A percentile compares a stretch with the other conserved stretches of the same genome.
phyloP scores from a whole-genome alignment of 768 basidiomycete species.

The Amanita rimosa region DNA sequence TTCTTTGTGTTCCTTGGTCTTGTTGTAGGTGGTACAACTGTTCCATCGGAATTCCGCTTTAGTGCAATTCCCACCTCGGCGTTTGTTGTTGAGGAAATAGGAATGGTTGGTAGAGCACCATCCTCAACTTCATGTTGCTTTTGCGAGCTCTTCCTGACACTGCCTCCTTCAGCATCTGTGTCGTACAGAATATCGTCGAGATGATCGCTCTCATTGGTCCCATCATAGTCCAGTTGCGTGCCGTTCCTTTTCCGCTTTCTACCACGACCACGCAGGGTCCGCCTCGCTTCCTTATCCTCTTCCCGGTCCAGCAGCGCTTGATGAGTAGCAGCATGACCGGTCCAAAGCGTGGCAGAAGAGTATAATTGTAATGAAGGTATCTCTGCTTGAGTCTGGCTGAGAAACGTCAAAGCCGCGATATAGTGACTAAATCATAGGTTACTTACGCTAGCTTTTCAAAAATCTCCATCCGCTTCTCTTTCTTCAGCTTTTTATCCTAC shows the following conservation, averaged over 20 bases:
- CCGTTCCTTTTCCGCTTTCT: conserved; percentile 39
- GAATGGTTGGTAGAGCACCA: background rate
- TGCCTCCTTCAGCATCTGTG: background rate
- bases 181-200: conserved; percentile 9
- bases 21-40: conserved; percentile 36
- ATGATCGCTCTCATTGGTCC: conserved; percentile 18
- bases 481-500: conserved; percentile 86
- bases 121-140: background rate
- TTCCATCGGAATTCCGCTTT: conserved; percentile 55
- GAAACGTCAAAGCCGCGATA: conserved; percentile 13
- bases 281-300: conserved; percentile 50
- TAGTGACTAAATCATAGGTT: background rate
- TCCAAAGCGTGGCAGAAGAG: conserved; percentile 77
- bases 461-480: conserved; percentile 69
- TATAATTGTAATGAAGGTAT: conserved; percentile 47
- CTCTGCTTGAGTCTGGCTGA: conserved; percentile 68
- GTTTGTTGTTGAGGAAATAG: conserved; percentile 8
- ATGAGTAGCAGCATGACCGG: conserved; percentile 52
- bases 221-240: conserved; percentile 24
- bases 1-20: conserved; percentile 29
- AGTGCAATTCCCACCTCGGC: conserved; percentile 50
- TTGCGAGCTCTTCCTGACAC: background rate
- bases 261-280: conserved; percentile 37
- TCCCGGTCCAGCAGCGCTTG: conserved; percentile 44
- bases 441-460: conserved; percentile 78